Conservation (phyloP, 257 asterid genomes). For the Knoxia roxburghii region DNA sequence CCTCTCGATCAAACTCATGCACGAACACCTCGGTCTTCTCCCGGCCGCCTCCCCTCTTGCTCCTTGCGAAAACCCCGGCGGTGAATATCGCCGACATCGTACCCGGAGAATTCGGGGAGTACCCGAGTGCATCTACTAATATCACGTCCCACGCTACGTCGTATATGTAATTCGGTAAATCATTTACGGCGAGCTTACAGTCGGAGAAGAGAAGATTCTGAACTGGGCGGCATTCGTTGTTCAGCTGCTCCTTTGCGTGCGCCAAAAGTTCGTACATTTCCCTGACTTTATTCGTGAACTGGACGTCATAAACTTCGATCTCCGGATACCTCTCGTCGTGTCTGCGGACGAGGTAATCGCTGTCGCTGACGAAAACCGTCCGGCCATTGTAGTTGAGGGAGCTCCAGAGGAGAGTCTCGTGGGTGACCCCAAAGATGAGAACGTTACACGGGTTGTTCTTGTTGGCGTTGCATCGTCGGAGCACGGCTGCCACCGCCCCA, state of each 20-base stretch:
- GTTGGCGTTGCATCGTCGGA: constrained; percentile 46
- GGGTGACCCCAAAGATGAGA: constrained; percentile 74
- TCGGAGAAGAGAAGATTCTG: constrained; percentile 84
- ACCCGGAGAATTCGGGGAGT: constrained; percentile 51
- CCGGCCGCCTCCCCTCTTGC: constrained; percentile 45
- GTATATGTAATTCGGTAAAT: constrained; percentile 78
- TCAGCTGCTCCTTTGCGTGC: constrained; percentile 37
- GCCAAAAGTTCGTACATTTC: constrained; percentile 52
- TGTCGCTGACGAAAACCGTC: constrained; percentile 69
- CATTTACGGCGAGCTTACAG: constrained; percentile 68
- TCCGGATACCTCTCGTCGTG: constrained; percentile 51
- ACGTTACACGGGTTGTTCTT: constrained; percentile 44
- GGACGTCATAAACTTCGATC: constrained; percentile 78
- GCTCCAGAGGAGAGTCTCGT: constrained; percentile 76
- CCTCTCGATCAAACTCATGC: constrained; percentile 61
- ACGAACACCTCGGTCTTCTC: constrained; percentile 61
- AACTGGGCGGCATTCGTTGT: constrained; percentile 56
- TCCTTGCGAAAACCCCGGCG: constrained; percentile 76
- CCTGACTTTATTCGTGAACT: constrained; percentile 53
- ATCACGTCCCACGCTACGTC: constrained; percentile 86
- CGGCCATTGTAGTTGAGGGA: constrained; percentile 70
- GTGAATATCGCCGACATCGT: constrained; percentile 67
- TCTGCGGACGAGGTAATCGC: constrained; percentile 40
- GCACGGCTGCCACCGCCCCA: constrained; percentile 39
- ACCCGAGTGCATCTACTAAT: constrained; percentile 70